Evolutionary conservation across 192 early-diverging fungal species (phyloP).

Genomic region (Umbelopsis ramanniana): DNA sequence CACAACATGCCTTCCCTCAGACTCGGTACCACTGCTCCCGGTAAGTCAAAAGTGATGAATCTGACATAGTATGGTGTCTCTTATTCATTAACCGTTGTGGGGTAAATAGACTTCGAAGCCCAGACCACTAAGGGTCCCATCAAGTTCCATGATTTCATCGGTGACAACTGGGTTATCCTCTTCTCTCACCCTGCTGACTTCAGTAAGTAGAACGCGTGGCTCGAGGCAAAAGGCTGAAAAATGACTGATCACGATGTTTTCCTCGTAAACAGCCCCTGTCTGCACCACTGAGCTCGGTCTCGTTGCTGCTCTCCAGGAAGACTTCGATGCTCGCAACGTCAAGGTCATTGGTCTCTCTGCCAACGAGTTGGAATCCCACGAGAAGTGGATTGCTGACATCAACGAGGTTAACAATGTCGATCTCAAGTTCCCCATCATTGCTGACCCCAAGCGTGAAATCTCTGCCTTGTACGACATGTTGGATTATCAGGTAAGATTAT

Average conservation of each 20-base stretch:
- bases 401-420: constrained; percentile 85
- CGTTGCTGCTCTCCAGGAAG: constrained; percentile 77
- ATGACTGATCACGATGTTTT: neutral
- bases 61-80: neutral
- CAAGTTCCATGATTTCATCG: constrained; percentile 89
- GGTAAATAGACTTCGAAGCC: constrained; percentile 70
- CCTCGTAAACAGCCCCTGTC: constrained; percentile 67
- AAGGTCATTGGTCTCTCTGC: constrained; percentile 95
- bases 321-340: constrained; percentile 82
- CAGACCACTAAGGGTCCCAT: constrained; percentile 89
- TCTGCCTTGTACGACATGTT: constrained; percentile 97
- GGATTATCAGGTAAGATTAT: constrained; percentile 70
- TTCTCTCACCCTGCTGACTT: constrained; percentile 99
- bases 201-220: constrained; percentile 49
- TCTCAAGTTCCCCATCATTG: constrained; percentile 85
- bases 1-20: constrained; percentile 55
- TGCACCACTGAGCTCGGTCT: constrained; percentile 97
- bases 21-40: constrained; percentile 63
- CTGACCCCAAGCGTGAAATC: constrained; percentile 84
- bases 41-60: constrained; percentile 13
- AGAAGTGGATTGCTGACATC: constrained; percentile 92
- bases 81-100: neutral
- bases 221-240: neutral
- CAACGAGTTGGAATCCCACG: constrained; percentile 83
- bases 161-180: constrained; percentile 89